phyloP scores from a whole-genome alignment of 2,329 filamentous ascomycete species.

The Verticillium nonalfalfae region DNA sequence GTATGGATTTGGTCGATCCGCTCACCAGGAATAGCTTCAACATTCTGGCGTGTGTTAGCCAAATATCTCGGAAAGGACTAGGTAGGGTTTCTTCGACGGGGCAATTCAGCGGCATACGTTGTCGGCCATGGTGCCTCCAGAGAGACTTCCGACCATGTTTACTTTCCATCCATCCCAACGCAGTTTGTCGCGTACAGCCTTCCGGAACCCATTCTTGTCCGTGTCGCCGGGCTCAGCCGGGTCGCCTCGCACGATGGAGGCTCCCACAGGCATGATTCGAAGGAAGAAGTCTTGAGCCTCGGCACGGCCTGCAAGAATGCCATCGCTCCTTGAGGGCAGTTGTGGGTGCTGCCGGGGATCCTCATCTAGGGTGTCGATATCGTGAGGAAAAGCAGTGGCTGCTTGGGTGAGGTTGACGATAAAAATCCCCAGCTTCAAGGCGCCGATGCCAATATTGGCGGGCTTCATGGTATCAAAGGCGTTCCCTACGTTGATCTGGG shows the following conservation, averaged over 20 bases:
- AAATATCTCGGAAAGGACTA: no score
- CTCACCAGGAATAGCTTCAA: slow-evolving; percentile 34
- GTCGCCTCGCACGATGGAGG: slow-evolving; percentile 28
- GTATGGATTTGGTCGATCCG: slow-evolving; percentile 28
- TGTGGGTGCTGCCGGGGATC: no score
- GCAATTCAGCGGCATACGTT: not conserved
- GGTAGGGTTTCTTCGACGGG: no score
- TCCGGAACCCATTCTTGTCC: slow-evolving; percentile 28
- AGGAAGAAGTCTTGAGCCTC: not conserved
- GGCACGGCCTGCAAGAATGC: not conserved
- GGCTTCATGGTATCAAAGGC: no score
- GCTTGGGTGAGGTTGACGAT: no score
- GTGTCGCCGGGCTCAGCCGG: slow-evolving; percentile 13
- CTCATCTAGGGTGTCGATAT: no score
- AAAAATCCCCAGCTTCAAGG: no score
- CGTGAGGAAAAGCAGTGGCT: no score
- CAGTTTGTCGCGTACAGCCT: slow-evolving; percentile 19
- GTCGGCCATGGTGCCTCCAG: slow-evolving; percentile 26
- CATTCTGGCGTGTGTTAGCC: slow-evolving; percentile 13
- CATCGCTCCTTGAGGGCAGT: not conserved
- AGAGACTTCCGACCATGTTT: slow-evolving; percentile 31
- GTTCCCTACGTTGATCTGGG: no score
- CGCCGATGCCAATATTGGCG: no score
- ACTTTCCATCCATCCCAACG: slow-evolving; percentile 18
- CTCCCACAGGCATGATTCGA: slow-evolving; percentile 28